Conservation (phyloP, 768 basidiomycete genomes). For the Suillus decipiens region DNA sequence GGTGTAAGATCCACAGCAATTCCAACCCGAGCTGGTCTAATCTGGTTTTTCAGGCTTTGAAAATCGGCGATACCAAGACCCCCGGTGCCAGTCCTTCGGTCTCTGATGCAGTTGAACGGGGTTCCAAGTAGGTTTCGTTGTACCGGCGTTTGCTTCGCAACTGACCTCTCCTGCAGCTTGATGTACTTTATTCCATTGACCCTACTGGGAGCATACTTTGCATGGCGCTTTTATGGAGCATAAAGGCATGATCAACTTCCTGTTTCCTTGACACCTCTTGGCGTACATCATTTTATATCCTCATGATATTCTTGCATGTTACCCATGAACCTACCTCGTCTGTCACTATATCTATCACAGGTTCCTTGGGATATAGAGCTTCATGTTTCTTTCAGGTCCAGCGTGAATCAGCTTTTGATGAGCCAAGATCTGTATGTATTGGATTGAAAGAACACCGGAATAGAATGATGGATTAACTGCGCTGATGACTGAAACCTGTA, state of each 20-base stretch:
- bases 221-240: conserved; percentile 73
- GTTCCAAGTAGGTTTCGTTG: conserved; percentile 58
- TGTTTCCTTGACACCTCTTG: background rate
- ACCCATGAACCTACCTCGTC: conserved; percentile 1
- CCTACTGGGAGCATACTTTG: conserved; percentile 83
- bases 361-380: conserved; percentile 20
- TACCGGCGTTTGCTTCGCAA: conserved; percentile 9
- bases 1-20: conserved; percentile 46
- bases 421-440: background rate
- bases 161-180: conserved; percentile 43
- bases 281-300: conserved; percentile 11
- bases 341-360: conserved; percentile 18
- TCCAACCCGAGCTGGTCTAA: conserved; percentile 10
- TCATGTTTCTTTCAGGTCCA: conserved; percentile 6
- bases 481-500: conserved; percentile 3
- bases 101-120: conserved; percentile 55
- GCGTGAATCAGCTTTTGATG: conserved; percentile 3
- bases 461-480: background rate
- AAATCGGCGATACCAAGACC: conserved; percentile 54
- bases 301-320: conserved; percentile 18
- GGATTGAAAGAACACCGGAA: background rate
- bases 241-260: conserved; percentile 17
- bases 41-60: conserved; percentile 42
- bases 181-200: conserved; percentile 86
- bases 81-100: conserved; percentile 42